Conservation (phyloP, 2,329 filamentous ascomycete species). For the Rhexocercosporidium sp. region DNA sequence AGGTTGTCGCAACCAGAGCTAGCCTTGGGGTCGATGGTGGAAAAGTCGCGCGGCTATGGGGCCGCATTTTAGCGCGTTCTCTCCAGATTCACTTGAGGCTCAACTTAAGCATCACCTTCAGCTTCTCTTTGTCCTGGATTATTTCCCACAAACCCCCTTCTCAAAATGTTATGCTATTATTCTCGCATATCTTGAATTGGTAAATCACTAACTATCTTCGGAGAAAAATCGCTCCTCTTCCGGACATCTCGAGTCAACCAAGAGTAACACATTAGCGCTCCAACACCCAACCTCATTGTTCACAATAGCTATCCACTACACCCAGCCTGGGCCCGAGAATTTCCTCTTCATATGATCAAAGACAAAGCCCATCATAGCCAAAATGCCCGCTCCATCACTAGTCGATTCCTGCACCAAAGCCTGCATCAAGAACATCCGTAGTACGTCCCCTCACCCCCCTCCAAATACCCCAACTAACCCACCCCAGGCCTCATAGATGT, state of each 20-base stretch:
- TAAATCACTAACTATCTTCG: neutral
- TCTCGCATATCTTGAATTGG: neutral
- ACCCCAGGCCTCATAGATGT: constrained; percentile 66
- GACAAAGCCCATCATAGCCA: neutral
- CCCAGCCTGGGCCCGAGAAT: neutral
- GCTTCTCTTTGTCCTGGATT: neutral
- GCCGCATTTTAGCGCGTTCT: constrained; percentile 5
- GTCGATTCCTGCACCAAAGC: constrained; percentile 55
- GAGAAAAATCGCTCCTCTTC: neutral
- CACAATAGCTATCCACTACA: neutral
- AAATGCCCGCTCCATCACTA: constrained; percentile 57
- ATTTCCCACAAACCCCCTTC: neutral
- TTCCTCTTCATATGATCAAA: neutral
- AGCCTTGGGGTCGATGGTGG: too few relatives aligned
- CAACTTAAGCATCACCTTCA: neutral
- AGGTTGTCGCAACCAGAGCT: neutral
- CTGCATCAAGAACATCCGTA: constrained; percentile 58
- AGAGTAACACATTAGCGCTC: neutral
- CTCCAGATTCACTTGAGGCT: neutral
- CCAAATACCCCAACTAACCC: constrained; percentile 13
- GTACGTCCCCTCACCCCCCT: constrained; percentile 28
- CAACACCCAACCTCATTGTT: neutral
- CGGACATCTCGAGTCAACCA: neutral
- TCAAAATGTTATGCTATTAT: neutral
- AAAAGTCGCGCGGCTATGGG: neutral